Base-by-base conservation (phyloP, 2,329 filamentous ascomycete species). In the Leptographium galeiforme region DNA sequence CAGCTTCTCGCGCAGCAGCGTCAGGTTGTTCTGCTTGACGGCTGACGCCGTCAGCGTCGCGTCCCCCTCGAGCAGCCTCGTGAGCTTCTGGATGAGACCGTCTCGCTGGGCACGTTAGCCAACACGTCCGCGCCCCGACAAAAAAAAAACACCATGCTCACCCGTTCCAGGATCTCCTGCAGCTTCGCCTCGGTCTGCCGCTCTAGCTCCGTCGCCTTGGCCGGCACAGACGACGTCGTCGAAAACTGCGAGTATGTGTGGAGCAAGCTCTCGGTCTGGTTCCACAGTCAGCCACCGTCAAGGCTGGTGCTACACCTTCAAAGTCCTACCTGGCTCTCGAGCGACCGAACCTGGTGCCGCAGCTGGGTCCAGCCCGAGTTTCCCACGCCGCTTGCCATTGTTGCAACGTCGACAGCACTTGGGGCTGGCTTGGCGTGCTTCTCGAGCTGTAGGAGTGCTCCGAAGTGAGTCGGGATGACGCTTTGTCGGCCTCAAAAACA, bases 11-110 rank as follows among this genome's bases (percentile, higher is more conserved):
- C 88, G 87, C 62, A 97, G 88, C 34, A 95, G 85, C 55, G 87
- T 78, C 40, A 98, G 82, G 67, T 97, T 96, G 72, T 91, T 95
- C 64, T 95, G 90, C 71, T 97, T 97, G n/a, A 95, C 79, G 53
- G 90, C 89, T 40, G 91, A 97, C 46, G 89, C 84, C 50, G 87
- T 89, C 56, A 94, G 80, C 53, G 84, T 77, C 25, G 89, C 82
- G 76, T 97, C 91, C 54, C 90, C 95, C 72, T 97, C 91, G 61
- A 97, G 86, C 52, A 96, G 83, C 55, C 91, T 87, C 60, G 83
- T 75, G 54, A 98, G 85, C 69, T 96, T 89, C 55, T 76, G 72
- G 64, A 97, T 83, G 52, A 93, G 79, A 46, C 77, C 73, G 65
- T 95, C 89, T 64, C 93, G 85, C 89, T 95, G 66, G 14, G 34